phyloP scores from a whole-genome alignment of 768 basidiomycete genomes.

The Hygrophorus pudorinus region DNA sequence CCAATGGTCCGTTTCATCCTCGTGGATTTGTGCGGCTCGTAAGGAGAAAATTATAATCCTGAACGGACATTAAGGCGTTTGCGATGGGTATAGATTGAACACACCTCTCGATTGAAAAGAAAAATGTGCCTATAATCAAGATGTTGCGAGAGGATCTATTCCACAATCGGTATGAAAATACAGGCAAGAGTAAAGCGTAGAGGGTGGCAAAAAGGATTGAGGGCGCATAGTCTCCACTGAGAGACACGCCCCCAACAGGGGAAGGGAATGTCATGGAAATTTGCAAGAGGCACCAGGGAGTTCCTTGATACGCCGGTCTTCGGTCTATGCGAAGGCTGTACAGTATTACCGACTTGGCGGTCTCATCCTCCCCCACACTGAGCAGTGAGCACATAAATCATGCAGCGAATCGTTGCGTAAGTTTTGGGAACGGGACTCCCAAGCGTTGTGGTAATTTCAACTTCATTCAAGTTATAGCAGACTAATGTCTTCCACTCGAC shows the following conservation, averaged over 20 bases:
- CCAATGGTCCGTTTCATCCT: constrained; percentile 2
- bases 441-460: too few relatives aligned
- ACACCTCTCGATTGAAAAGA: constrained; percentile 30
- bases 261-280: constrained; percentile 24
- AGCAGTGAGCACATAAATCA: too few relatives aligned
- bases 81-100: neutral
- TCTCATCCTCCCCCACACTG: too few relatives aligned
- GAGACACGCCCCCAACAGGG: constrained; percentile 31
- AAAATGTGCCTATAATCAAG: constrained; percentile 23
- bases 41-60: constrained; percentile 25
- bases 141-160: constrained; percentile 25
- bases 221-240: constrained; percentile 30
- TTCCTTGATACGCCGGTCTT: too few relatives aligned
- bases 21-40: constrained; percentile 15
- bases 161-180: constrained; percentile 24
- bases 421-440: too few relatives aligned
- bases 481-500: constrained; percentile 26
- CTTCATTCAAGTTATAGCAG: too few relatives aligned
- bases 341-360: too few relatives aligned
- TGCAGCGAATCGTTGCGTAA: too few relatives aligned
- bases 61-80: neutral
- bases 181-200: constrained; percentile 26
- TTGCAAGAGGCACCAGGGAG: too few relatives aligned
- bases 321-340: too few relatives aligned
- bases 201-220: constrained; percentile 31